phyloP scores from a whole-genome alignment of 2,329 filamentous ascomycete genomes.

The Aspergillus terreus region DNA sequence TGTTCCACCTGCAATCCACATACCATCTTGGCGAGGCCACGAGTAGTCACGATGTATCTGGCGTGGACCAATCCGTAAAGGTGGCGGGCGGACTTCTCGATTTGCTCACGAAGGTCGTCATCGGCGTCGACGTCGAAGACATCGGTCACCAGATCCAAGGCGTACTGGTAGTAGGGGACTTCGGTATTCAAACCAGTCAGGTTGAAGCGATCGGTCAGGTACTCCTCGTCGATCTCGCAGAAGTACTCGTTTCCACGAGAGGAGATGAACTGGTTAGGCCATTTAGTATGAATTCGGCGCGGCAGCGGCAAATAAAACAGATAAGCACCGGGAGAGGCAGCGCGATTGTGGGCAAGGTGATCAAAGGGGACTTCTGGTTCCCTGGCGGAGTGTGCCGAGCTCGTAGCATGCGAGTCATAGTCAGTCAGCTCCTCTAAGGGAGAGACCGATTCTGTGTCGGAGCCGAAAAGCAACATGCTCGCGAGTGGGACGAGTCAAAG shows the following conservation, averaged over 20 bases:
- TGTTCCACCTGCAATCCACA: slow-evolving; percentile 18
- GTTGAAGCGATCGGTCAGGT: slow-evolving; percentile 97
- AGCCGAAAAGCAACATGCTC: too few relatives aligned
- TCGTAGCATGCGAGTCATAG: too few relatives aligned
- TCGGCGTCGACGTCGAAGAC: slow-evolving; percentile 98
- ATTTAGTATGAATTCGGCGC: slow-evolving; percentile 9
- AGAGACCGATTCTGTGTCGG: too few relatives aligned
- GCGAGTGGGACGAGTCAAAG: neutral
- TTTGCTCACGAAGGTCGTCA: slow-evolving; percentile 95
- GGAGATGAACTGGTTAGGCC: slow-evolving; percentile 75
- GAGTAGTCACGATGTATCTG: slow-evolving; percentile 92
- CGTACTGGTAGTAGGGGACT: slow-evolving; percentile 98
- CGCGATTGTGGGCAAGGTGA: neutral
- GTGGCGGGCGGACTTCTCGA: slow-evolving; percentile 94
- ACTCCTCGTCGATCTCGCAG: slow-evolving; percentile 99
- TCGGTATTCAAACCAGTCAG: slow-evolving; percentile 94
- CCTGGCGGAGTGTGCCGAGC: too few relatives aligned
- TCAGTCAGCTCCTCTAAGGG: too few relatives aligned
- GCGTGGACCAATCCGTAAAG: slow-evolving; percentile 95
- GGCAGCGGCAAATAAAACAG: neutral
- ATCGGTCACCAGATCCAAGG: slow-evolving; percentile 92
- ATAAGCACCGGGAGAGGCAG: neutral
- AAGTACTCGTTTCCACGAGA: slow-evolving; percentile 98
- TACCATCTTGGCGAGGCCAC: slow-evolving; percentile 95
- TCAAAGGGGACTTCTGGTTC: neutral